Evolutionary conservation across 768 basidiomycete genomes (phyloP), one percentile per base, ranked within the genome.

Genomic region (Cyclocybe aegerita): DNA sequence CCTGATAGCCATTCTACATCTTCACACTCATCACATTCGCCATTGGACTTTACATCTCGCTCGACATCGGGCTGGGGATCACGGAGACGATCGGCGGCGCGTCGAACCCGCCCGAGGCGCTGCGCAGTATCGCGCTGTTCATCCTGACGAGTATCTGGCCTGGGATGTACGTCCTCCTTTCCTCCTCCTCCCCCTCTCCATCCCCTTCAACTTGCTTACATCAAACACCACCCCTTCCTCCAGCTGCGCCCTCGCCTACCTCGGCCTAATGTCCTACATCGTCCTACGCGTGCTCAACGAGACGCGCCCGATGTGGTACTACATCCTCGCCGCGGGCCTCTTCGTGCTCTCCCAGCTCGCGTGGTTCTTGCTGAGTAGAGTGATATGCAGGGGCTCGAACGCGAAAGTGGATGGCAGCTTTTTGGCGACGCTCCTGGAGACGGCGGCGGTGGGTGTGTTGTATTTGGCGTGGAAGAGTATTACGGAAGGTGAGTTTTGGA

Each of bases 401-500:
- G 65, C 69, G 30, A 88, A 84, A 65, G 71, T 97, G 14, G 96
- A 98, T 68, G 91, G 90, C 4, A 84, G 87, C 2, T 96, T 97
- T 65, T 65, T 97, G 17, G 87, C 90, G 1, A 95, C 95, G 0
- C 46, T 94, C 4, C 72, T 96, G 40, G 91, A 96, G 63, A 90
- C 90, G 0, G 83, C 79, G 0, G 70, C 88, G 0, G 82, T 96
- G 1, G 78, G 72, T 9, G 69, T 81, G 3, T 54, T 96, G 14
- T 93, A 81, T 65, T 63, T 85, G 11, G 92, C 82, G n/a, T 96
- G 94, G 94, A 75, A 76, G 67, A 85, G 85, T 64, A 91, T 94
- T 50, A 94, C 93, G 12, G 93, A 95, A 82, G 90, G 90, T 85
- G 50, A 43, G 80, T 71, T 11, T 46, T 43, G 7, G 4, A 9